Conservation (phyloP, 306 rosid species). For the Neltuma alba region DNA sequence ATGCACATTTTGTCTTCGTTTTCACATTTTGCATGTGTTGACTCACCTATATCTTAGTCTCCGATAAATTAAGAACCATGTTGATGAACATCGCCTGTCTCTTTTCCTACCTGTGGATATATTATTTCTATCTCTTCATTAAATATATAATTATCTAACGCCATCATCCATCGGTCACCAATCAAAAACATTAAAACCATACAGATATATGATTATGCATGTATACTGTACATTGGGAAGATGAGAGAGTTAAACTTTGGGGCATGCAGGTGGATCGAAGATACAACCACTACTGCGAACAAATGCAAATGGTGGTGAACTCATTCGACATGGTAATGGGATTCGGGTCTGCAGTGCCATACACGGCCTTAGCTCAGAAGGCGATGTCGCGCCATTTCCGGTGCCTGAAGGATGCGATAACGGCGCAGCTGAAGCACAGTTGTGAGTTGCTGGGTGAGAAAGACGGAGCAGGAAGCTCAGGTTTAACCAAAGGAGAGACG, state of each 20-base stretch:
- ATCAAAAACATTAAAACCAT: background rate
- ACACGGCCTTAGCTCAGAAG: constrained; percentile 87
- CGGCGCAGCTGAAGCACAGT: constrained; percentile 70
- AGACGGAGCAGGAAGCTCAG: constrained; percentile 73
- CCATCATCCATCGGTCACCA: background rate
- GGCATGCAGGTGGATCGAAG: constrained; percentile 79
- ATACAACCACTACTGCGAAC: constrained; percentile 93
- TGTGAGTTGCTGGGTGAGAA: constrained; percentile 87
- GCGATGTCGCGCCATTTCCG: constrained; percentile 98
- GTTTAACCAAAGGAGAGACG: constrained; percentile 92
- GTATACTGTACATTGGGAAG: background rate
- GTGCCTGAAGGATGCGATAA: constrained; percentile 83
- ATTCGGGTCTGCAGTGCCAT: constrained; percentile 85
- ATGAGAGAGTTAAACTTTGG: background rate
- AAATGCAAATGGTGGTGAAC: constrained; percentile 97
- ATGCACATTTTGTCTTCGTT: background rate
- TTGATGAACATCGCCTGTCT: background rate
- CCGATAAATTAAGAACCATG: background rate
- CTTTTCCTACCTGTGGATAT: too few species aligned
- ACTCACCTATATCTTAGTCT: constrained; percentile 4
- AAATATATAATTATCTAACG: background rate
- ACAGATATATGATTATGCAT: background rate
- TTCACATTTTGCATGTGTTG: constrained; percentile 30
- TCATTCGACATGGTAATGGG: constrained; percentile 95
- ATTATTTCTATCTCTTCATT: background rate